phyloP scores from a whole-genome alignment of 768 basidiomycete genomes.

The Trametes meyenii region DNA sequence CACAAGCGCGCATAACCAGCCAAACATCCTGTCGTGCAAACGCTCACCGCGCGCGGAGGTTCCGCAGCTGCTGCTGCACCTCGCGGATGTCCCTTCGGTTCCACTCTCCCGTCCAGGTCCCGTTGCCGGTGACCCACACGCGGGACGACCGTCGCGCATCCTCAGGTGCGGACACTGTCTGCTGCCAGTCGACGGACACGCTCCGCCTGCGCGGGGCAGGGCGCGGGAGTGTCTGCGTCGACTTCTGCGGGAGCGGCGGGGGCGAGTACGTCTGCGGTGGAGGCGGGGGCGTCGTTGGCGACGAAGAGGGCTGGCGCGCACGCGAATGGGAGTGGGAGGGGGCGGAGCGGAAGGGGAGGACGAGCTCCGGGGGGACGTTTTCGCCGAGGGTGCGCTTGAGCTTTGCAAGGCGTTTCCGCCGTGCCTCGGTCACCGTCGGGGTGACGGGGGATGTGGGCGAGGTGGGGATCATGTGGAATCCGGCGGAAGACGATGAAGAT shows the following conservation, averaged over 20 bases:
- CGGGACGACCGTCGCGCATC: slow-evolving; percentile 14
- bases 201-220: slow-evolving; percentile 14
- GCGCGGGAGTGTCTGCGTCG: neutral
- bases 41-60: slow-evolving; percentile 24
- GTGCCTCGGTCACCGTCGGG: slow-evolving; percentile 37
- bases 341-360: slow-evolving; percentile 36
- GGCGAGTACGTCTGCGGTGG: neutral
- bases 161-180: neutral
- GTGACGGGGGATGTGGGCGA: slow-evolving; percentile 30
- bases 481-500: neutral
- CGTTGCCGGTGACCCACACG: slow-evolving; percentile 28
- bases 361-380: slow-evolving; percentile 58
- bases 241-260: neutral
- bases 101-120: slow-evolving; percentile 45
- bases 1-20: too few relatives aligned
- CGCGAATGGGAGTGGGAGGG: neutral
- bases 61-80: slow-evolving; percentile 42
- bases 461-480: slow-evolving; percentile 14
- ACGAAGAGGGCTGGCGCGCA: neutral
- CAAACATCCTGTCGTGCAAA: neutral
- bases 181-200: slow-evolving; percentile 25
- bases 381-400: slow-evolving; percentile 60
- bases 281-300: neutral
- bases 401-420: slow-evolving; percentile 58
- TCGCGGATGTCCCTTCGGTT: slow-evolving; percentile 42